phyloP scores from a whole-genome alignment of 345 rosid species.

The Conringia planisiliqua region DNA sequence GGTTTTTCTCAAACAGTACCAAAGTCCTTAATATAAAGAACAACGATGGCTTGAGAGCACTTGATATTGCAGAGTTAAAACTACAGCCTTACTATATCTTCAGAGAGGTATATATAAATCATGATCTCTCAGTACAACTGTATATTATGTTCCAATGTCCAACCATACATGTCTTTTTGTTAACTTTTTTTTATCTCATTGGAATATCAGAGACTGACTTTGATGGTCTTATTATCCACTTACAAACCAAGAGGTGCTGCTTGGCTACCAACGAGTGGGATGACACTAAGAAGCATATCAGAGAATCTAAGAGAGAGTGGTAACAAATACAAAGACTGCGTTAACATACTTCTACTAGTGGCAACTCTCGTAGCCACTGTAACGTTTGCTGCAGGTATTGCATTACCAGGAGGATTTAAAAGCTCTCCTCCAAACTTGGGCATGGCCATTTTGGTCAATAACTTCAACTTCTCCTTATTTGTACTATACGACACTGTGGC shows the following conservation, averaged over 20 bases:
- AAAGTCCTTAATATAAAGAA: not conserved
- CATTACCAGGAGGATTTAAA: constrained; percentile 1
- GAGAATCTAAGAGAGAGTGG: not conserved
- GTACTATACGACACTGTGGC: not conserved
- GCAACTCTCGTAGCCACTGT: not conserved
- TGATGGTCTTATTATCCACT: not conserved
- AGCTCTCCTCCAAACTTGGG: not conserved
- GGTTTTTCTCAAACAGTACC: not conserved
- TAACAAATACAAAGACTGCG: not conserved
- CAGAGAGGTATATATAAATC: not conserved
- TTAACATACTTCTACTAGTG: not conserved
- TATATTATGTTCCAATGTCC: not conserved
- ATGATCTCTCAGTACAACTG: not conserved
- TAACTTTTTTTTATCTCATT: not conserved
- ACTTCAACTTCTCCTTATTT: not conserved
- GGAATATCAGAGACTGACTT: not conserved
- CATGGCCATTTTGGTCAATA: not conserved
- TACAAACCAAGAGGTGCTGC: too few relatives aligned
- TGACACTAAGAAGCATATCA: too few relatives aligned
- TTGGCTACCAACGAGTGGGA: too few relatives aligned
- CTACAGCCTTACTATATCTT: not conserved
- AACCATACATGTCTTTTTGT: not conserved
- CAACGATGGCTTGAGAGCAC: not conserved
- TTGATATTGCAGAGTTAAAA: not conserved
- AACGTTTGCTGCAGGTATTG: not conserved